These are phyloP conservation scores for Cladochytrium replicatum DNA, from an alignment of 192 early-diverging fungal genomes.

Conservation along the genomic window DNA sequence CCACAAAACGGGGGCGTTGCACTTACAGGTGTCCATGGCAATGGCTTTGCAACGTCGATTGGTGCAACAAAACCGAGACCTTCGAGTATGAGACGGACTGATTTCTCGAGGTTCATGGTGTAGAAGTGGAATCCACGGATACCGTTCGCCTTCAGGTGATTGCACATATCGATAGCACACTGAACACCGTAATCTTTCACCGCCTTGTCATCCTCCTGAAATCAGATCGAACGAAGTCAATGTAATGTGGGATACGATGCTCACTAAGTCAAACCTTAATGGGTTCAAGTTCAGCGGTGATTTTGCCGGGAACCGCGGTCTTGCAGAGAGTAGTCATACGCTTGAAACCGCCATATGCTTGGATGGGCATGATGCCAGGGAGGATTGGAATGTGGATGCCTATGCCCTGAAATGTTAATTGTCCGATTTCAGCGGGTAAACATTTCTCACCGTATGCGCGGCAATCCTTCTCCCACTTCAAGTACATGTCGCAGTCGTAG, in stretches of 20 bases:
- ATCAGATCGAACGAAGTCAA: no score
- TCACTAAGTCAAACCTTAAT: slow-evolving; percentile 55
- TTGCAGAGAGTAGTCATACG: slow-evolving; percentile 82
- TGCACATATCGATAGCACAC: slow-evolving; percentile 76
- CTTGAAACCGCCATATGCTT: slow-evolving; percentile 86
- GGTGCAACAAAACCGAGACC: slow-evolving; percentile 66
- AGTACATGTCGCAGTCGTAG: slow-evolving; percentile 80
- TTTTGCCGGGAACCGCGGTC: slow-evolving; percentile 75
- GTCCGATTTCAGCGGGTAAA: background rate
- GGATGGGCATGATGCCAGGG: slow-evolving; percentile 96
- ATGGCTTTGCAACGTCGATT: slow-evolving; percentile 55
- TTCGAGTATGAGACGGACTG: slow-evolving; percentile 80
- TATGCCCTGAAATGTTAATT: background rate
- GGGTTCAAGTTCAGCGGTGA: slow-evolving; percentile 76
- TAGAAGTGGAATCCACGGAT: slow-evolving; percentile 88
- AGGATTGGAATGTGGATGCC: slow-evolving; percentile 57
- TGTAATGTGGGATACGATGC: background rate
- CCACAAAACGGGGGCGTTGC: background rate
- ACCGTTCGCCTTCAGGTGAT: slow-evolving; percentile 54
- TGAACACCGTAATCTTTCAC: slow-evolving; percentile 90
- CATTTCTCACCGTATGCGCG: slow-evolving; percentile 71
- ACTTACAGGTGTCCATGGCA: slow-evolving; percentile 75
- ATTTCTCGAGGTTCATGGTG: slow-evolving; percentile 83
- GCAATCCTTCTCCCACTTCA: slow-evolving; percentile 69
- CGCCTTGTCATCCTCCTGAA: slow-evolving; percentile 84